Conservation (phyloP, 2,329 filamentous ascomycete genomes). For the Pyrenophora seminiperda region DNA sequence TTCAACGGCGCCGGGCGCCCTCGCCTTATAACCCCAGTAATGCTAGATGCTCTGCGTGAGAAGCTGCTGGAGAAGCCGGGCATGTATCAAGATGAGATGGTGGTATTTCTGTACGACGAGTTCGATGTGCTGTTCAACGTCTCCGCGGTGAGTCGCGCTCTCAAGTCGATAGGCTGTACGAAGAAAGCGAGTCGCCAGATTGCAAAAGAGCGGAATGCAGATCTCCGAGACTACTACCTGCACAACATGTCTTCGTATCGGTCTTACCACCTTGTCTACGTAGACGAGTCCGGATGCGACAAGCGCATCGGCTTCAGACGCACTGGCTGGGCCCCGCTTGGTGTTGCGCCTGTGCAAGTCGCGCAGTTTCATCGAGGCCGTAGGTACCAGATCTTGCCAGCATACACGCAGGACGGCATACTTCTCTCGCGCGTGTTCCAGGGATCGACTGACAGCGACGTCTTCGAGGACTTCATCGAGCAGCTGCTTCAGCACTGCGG, state of each 20-base stretch:
- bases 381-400: conserved; percentile 11
- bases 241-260: conserved; percentile 39
- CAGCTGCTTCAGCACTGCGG: conserved; percentile 18
- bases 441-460: conserved; percentile 4
- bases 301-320: conserved; percentile 42
- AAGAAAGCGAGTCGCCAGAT: conserved; percentile 41
- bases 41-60: conserved; percentile 8
- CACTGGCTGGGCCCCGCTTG: conserved; percentile 42
- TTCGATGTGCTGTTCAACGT: conserved; percentile 24
- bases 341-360: conserved; percentile 25
- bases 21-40: conserved; percentile 5
- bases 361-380: conserved; percentile 12
- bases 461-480: conserved; percentile 25
- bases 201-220: conserved; percentile 40
- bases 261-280: conserved; percentile 44
- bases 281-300: conserved; percentile 49
- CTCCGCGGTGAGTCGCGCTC: conserved; percentile 28
- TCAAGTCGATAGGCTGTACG: conserved; percentile 32
- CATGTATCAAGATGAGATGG: conserved; percentile 33
- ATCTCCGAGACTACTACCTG: conserved; percentile 45
- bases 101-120: conserved; percentile 33
- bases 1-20: conserved; percentile 6
- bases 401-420: background rate
- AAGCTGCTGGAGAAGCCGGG: conserved; percentile 24
- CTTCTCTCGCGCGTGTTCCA: conserved; percentile 4